These are phyloP conservation scores for Mycoemilia scoparia DNA, from an alignment of 192 early-diverging fungal genomes.

Conservation along the genomic window DNA sequence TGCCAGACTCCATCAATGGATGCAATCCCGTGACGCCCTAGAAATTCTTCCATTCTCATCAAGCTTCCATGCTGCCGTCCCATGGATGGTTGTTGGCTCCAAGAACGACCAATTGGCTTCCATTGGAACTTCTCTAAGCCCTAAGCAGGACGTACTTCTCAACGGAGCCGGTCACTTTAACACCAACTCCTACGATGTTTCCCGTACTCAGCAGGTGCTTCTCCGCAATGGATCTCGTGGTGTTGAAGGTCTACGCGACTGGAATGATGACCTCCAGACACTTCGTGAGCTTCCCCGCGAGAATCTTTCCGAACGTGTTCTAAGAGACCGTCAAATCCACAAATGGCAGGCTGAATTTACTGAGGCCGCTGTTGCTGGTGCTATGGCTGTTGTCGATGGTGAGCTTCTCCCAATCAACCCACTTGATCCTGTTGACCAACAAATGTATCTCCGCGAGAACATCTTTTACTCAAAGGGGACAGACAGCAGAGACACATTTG, in stretches of 20 bases:
- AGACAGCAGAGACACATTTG: conserved; percentile 72
- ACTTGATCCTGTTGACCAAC: conserved; percentile 45
- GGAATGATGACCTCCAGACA: conserved; percentile 93
- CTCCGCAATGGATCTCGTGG: conserved; percentile 11
- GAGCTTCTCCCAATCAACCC: conserved; percentile 63
- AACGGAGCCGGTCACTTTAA: neutral
- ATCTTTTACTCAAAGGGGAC: conserved; percentile 87
- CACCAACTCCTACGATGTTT: conserved; percentile 13
- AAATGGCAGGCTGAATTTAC: conserved; percentile 80
- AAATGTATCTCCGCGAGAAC: conserved; percentile 88
- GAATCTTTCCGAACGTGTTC: conserved; percentile 63
- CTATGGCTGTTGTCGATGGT: conserved; percentile 64
- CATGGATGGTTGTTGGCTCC: conserved; percentile 57
- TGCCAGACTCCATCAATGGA: conserved; percentile 40
- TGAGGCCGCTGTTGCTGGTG: conserved; percentile 73
- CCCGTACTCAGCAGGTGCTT: conserved; percentile 10
- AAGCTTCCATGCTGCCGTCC: conserved; percentile 42
- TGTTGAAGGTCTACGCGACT: conserved; percentile 51
- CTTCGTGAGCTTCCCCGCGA: conserved; percentile 64
- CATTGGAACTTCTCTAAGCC: neutral
- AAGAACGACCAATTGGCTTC: conserved; percentile 8
- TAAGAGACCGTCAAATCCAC: conserved; percentile 68
- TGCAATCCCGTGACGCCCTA: conserved; percentile 39
- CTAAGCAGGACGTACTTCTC: neutral
- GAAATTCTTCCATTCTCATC: conserved; percentile 60